Percentiles rank a stretch among this genome's conserved stretches.
phyloP scores from a whole-genome alignment of 2,329 filamentous ascomycete species.

The Penicillium occitanis region DNA sequence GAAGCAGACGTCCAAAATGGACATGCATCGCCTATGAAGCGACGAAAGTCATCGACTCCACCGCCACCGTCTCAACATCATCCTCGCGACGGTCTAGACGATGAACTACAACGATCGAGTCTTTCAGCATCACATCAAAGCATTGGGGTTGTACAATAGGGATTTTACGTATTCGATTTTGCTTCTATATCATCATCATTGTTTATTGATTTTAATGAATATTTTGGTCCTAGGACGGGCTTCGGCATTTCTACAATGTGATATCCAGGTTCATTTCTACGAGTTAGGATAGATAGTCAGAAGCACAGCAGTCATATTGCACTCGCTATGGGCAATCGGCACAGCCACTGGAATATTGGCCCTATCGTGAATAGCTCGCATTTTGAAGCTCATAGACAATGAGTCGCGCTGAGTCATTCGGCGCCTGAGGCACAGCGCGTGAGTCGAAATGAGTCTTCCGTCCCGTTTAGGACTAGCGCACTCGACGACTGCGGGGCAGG shows the following conservation, averaged over 20 bases:
- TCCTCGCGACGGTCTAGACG: slow-evolving; percentile 17
- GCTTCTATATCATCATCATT: slow-evolving; percentile 16
- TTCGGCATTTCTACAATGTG: neutral
- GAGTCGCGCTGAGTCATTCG: slow-evolving; percentile 9
- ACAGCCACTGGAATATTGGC: neutral
- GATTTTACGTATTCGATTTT: neutral
- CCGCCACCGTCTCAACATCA: slow-evolving; percentile 14
- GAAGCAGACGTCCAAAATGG: slow-evolving; percentile 26
- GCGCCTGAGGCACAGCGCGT: slow-evolving; percentile 11
- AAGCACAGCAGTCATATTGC: neutral
- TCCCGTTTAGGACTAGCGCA: slow-evolving; percentile 14
- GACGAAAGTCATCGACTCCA: slow-evolving; percentile 20
- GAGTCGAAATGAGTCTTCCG: slow-evolving; percentile 21
- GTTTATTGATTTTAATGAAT: slow-evolving; percentile 5
- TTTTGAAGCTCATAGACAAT: neutral
- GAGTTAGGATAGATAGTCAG: neutral
- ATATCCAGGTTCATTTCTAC: neutral
- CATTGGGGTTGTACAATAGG: slow-evolving; percentile 23
- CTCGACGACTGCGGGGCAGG: slow-evolving; percentile 6
- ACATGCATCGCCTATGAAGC: slow-evolving; percentile 35
- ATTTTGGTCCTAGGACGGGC: neutral
- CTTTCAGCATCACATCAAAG: slow-evolving; percentile 21
- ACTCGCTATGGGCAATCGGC: slow-evolving; percentile 5
- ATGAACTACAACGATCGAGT: slow-evolving; percentile 19
- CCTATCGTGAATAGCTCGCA: neutral